Evolutionary conservation across 805 yeast species (phyloP).

Genomic region (Kodamaea kaohsiungensis): DNA sequence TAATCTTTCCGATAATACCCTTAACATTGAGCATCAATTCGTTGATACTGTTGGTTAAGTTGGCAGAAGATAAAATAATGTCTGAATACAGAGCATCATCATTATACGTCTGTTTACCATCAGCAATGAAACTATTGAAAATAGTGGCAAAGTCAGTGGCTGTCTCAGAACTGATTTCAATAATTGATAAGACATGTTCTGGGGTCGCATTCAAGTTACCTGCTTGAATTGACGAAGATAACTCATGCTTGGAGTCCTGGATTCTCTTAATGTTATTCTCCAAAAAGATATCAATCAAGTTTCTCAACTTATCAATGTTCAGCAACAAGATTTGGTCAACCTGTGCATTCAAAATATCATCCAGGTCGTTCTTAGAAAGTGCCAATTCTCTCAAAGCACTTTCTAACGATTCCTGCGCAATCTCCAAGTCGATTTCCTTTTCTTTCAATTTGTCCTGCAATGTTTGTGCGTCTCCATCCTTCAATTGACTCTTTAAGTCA

Average conservation of each 20-base stretch:
- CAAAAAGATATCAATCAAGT: constrained; percentile 69
- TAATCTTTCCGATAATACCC: constrained; percentile 58
- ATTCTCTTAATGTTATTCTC: constrained; percentile 67
- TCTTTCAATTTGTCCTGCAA: constrained; percentile 54
- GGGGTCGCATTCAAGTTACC: constrained; percentile 79
- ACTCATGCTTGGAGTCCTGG: constrained; percentile 68
- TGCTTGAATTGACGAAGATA: constrained; percentile 79
- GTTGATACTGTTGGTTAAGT: constrained; percentile 59
- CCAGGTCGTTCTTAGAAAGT: constrained; percentile 48
- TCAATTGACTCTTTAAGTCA: constrained; percentile 35
- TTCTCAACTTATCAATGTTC: constrained; percentile 49
- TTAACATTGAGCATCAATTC: constrained; percentile 68
- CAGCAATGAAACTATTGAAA: constrained; percentile 74
- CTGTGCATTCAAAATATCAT: constrained; percentile 56
- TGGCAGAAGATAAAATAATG: constrained; percentile 62
- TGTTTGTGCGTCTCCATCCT: constrained; percentile 31
- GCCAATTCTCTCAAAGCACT: constrained; percentile 64
- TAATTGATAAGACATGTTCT: constrained; percentile 61
- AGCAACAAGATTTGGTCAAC: constrained; percentile 52
- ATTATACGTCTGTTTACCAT: constrained; percentile 54
- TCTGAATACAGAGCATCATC: constrained; percentile 58
- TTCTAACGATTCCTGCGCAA: constrained; percentile 77
- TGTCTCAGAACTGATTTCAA: constrained; percentile 67
- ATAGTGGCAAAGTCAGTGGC: constrained; percentile 81
- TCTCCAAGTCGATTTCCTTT: constrained; percentile 77